These are phyloP conservation scores for Talaromyces sp. DNA, from an alignment of 2,329 filamentous ascomycete species.

Conservation along the genomic window DNA sequence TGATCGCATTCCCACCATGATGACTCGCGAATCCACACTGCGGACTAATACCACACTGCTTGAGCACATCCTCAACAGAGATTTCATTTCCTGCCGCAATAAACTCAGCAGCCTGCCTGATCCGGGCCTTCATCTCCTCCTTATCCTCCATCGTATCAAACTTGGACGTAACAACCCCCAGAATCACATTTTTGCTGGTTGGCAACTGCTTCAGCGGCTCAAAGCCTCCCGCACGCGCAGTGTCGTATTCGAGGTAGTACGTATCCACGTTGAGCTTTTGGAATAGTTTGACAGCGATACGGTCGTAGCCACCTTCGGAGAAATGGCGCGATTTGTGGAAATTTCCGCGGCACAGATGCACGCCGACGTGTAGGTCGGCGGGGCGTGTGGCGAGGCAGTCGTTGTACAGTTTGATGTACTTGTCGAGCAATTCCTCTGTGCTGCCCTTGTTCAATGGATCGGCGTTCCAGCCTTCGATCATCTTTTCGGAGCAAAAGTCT, in stretches of 20 bases:
- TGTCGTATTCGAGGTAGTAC: slow-evolving; percentile 67
- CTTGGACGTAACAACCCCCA: slow-evolving; percentile 61
- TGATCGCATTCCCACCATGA: slow-evolving; percentile 64
- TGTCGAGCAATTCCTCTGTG: slow-evolving; percentile 65
- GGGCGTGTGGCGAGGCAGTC: slow-evolving; percentile 60
- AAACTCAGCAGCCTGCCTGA: slow-evolving; percentile 59
- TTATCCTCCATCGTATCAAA: slow-evolving; percentile 57
- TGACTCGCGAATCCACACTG: slow-evolving; percentile 73
- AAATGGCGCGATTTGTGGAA: slow-evolving; percentile 63
- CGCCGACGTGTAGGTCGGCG: slow-evolving; percentile 66
- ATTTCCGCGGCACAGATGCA: slow-evolving; percentile 66
- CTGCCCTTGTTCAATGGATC: slow-evolving; percentile 63
- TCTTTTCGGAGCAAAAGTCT: slow-evolving; percentile 70
- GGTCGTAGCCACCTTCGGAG: slow-evolving; percentile 61
- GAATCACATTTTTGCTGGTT: slow-evolving; percentile 56
- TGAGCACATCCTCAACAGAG: slow-evolving; percentile 60
- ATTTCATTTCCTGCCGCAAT: slow-evolving; percentile 63
- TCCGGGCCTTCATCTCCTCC: slow-evolving; percentile 56
- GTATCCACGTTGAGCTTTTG: slow-evolving; percentile 58
- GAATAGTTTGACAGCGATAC: slow-evolving; percentile 62
- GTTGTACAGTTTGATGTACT: slow-evolving; percentile 73
- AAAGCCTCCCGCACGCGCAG: slow-evolving; percentile 58
- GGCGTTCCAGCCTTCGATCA: slow-evolving; percentile 62
- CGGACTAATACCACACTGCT: slow-evolving; percentile 62
- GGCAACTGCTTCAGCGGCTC: slow-evolving; percentile 59